Conservation (phyloP, 106 monocot genomes). For the Posidonia australis region DNA sequence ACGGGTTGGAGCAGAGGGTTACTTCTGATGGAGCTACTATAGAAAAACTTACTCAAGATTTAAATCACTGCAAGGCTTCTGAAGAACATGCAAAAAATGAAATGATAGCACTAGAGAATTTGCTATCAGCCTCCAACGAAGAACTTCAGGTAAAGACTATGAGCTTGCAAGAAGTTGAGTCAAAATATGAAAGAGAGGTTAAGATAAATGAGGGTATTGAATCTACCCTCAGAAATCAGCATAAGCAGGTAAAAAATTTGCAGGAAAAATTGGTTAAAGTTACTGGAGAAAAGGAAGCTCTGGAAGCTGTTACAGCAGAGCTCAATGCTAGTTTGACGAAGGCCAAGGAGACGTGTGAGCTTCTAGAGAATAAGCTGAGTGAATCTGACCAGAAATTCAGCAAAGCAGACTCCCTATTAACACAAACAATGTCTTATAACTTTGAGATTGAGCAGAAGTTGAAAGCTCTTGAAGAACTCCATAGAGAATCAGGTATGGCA, state of each 20-base stretch:
- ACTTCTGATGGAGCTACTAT: constrained; percentile 31
- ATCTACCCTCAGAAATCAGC: constrained; percentile 26
- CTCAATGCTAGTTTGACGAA: constrained; percentile 18
- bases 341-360: constrained; percentile 13
- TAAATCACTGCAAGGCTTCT: constrained; percentile 33
- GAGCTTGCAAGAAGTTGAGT: constrained; percentile 26
- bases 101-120: constrained; percentile 28
- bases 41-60: constrained; percentile 44
- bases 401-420: constrained; percentile 35
- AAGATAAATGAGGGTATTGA: constrained; percentile 36
- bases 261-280: constrained; percentile 47
- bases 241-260: constrained; percentile 28
- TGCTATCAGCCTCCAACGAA: constrained; percentile 33
- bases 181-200: constrained; percentile 37
- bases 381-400: constrained; percentile 32
- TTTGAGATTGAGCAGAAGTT: constrained; percentile 49
- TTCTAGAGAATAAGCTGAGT: constrained; percentile 43
- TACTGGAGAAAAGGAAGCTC: constrained; percentile 42
- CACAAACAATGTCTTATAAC: constrained; percentile 36
- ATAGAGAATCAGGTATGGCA: constrained; percentile 21
- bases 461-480: constrained; percentile 47
- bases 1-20: constrained; percentile 47
- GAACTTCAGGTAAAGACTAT: constrained; percentile 36
- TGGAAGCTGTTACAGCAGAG: constrained; percentile 29
- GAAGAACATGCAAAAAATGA: constrained; percentile 54